Base-by-base conservation (phyloP, 2,329 filamentous ascomycete species). In the Pseudogymnoascus sp. region DNA sequence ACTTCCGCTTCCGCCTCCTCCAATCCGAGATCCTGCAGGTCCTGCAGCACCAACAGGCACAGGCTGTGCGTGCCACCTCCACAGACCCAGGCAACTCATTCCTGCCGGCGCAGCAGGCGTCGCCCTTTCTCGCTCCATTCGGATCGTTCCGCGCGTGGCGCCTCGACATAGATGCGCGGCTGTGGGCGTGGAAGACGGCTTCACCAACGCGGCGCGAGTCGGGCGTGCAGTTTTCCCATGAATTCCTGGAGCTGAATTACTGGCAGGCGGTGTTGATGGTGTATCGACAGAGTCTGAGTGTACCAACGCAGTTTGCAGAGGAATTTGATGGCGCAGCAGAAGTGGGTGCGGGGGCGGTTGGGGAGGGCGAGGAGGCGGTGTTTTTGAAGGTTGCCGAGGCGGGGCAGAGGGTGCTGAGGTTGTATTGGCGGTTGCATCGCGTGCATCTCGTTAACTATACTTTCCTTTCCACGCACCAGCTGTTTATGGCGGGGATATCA, bases 231-330 rank as follows among this genome's bases (percentile, higher is more conserved):
- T 97, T 97, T 71, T 91, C 89, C 0, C 85, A 89, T 1, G 88
- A 96, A 60, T 96, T 97, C 67, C 75, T 96, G 3, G 90, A 96
- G 67, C 79, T 97, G 62, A 97, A 97, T 72, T 97, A 97, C 73
- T 97, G 92, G 92, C 92, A 96, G 71, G 90, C 91, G 3, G 85
- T 97, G 62, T 95, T 96, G 65, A 91, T 96, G 86, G 81, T 97
- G 18, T 97, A 97, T 71, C 81, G 92, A 60, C 92, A 96, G 72
- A 94, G 91, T 71, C 74, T 96, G 63, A 88, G 89, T 56, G 89
- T 96, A 15, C 92, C 92, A 0, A 83, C 88, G 38, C 84, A 91
- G 68, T 84, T 97, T 61, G 90, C 92, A 59, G 85, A 85, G 59
- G 92, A 96, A 73, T 84, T 85, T 66, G 80, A 83, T 66, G 82